Conservation (phyloP, 306 rosid genomes). For the Acmispon strigosus region DNA sequence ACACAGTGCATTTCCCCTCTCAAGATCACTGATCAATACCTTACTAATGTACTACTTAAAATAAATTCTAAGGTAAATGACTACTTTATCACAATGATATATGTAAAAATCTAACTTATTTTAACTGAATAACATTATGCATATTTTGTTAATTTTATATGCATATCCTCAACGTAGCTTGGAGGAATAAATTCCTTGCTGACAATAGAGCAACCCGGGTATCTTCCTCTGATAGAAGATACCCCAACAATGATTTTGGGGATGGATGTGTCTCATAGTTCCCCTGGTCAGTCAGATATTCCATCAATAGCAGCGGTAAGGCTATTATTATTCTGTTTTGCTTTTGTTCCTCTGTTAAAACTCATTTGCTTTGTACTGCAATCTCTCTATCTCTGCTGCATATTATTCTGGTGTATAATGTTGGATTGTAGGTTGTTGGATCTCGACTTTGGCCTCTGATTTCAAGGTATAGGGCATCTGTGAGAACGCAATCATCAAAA, state of each 20-base stretch:
- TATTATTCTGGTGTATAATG: constrained; percentile 20
- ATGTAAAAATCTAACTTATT: not conserved
- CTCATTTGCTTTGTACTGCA: constrained; percentile 9
- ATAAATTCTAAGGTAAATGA: constrained; percentile 80
- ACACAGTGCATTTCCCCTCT: constrained; percentile 82
- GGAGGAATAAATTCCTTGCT: constrained; percentile 89
- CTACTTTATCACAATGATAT: constrained; percentile 2
- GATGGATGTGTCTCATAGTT: constrained; percentile 87
- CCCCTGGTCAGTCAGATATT: constrained; percentile 58
- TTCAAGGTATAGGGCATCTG: constrained; percentile 88
- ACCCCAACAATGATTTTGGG: constrained; percentile 89
- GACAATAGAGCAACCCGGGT: constrained; percentile 64
- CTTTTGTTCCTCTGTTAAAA: not conserved
- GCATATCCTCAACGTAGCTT: constrained; percentile 41
- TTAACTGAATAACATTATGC: not conserved
- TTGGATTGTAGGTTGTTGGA: constrained; percentile 70
- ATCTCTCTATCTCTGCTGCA: not conserved
- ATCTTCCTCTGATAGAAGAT: constrained; percentile 65
- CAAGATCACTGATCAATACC: constrained; percentile 77
- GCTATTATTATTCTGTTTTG: not conserved
- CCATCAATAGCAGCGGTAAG: constrained; percentile 91
- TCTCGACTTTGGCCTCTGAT: constrained; percentile 81
- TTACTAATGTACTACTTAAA: constrained; percentile 81
- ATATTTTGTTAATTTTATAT: constrained; percentile 2
- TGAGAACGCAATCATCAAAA: constrained; percentile 74